A percentile compares a stretch with the other conserved stretches of the same genome.
phyloP scores from a whole-genome alignment of 192 early-diverging fungal genomes.

The Entomortierella lignicola region DNA sequence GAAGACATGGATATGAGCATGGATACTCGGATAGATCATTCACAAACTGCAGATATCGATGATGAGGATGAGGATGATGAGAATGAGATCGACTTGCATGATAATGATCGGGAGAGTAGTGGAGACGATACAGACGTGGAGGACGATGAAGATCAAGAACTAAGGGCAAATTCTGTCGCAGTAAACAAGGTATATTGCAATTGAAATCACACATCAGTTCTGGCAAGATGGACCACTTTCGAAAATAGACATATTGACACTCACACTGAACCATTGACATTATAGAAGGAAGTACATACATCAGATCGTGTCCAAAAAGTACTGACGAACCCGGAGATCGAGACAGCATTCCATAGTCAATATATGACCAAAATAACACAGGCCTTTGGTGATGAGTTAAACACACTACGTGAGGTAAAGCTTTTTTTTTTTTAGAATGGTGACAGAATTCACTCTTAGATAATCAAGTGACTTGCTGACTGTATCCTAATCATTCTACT shows the following conservation, averaged over 20 bases:
- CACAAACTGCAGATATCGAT: neutral
- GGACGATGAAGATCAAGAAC: constrained; percentile 46
- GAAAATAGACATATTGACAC: too few relatives aligned
- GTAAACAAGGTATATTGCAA: constrained; percentile 9
- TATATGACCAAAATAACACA: constrained; percentile 51
- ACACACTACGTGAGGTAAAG: constrained; percentile 44
- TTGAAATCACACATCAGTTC: neutral
- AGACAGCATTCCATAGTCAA: constrained; percentile 42
- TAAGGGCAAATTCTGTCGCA: constrained; percentile 13
- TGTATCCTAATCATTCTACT: too few relatives aligned
- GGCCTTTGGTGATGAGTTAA: constrained; percentile 50
- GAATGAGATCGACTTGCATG: constrained; percentile 30
- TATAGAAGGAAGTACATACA: constrained; percentile 42
- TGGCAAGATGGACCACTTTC: too few relatives aligned
- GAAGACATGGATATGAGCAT: constrained; percentile 14
- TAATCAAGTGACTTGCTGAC: neutral
- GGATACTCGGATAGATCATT: neutral
- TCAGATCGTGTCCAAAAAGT: constrained; percentile 47
- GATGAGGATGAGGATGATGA: constrained; percentile 17
- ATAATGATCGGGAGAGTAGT: constrained; percentile 38
- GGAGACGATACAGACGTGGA: constrained; percentile 36
- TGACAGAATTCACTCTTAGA: too few relatives aligned
- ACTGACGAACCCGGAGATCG: constrained; percentile 46
- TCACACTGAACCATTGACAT: neutral
- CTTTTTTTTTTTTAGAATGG: too few relatives aligned